Base-by-base conservation (phyloP, 495 filamentous ascomycete species). In the Neurospora discreta region DNA sequence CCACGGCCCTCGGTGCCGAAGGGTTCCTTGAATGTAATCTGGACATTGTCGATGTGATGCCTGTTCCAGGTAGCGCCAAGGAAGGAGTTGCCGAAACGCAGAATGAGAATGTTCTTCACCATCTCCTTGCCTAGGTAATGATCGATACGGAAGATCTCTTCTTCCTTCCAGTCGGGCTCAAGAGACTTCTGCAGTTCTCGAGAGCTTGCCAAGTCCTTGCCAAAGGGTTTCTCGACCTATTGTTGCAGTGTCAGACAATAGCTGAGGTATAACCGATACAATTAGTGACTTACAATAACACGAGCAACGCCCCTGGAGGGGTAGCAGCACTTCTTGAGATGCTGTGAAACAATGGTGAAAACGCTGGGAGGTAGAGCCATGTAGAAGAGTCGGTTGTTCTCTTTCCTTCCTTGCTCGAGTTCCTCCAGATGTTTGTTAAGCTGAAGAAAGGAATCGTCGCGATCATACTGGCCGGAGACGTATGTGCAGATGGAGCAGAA, bases 71-170 rank as follows among this genome's bases (percentile, higher is more conserved):
- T 98, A 68, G 96, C 96, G 71, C 94, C 94, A 77, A 99, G 96
- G 87, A 99, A 98, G 78, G 97, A 94, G 83, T 99, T 99, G 74
- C 95, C 96, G 81, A 99, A 99, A 75, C 96, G 89, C 73, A 99
- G 89, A 75, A 99, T 97, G 70, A 99, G 89, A 77, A 99, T 96
- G 81, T 99, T 99, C 89, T 99, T 99, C 71, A 99, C 96, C 96
- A 99, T 99, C 86, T 99, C 96, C 89, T 99, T 99, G 76, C 96
- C 96, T 46, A 99, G 88, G 81, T 99, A 99, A 84, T 99, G 96
- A 81, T 99, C 96, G 78, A 99, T 99, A 78, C 96, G 95, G 89
- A 96, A 99, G 75, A 98, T 92, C 85, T 99, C 96, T 68, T 99
- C 96, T 82, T 99, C 96, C 79, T 92, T 97, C 96, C 96, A 99